phyloP scores from a whole-genome alignment of 2,329 filamentous ascomycete species.

The Setomelanomma holmii region DNA sequence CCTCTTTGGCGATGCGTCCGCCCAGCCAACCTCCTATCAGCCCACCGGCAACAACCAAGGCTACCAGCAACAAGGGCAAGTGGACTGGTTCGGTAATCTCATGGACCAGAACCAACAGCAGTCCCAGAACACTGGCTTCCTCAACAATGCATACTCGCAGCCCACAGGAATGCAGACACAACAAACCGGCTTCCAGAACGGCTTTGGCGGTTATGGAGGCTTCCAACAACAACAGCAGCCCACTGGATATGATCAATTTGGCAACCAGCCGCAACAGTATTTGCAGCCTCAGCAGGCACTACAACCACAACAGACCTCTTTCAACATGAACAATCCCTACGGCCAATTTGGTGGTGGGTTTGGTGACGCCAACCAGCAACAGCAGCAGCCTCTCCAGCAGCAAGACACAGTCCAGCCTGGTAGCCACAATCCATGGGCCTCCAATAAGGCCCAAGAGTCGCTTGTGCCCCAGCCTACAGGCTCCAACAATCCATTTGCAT shows the following conservation, averaged over 20 bases:
- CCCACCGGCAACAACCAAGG: constrained; percentile 93
- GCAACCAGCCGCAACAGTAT: constrained; percentile 38
- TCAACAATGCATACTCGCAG: constrained; percentile 75
- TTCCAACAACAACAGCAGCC: constrained; percentile 64
- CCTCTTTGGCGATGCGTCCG: constrained; percentile 82
- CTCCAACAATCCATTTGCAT: constrained; percentile 96
- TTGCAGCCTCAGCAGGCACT: constrained; percentile 51
- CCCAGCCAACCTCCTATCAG: constrained; percentile 72
- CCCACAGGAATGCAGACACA: constrained; percentile 74
- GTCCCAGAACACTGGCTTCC: constrained; percentile 71
- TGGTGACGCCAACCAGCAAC: constrained; percentile 43
- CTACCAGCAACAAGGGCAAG: constrained; percentile 94
- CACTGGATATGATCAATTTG: constrained; percentile 69
- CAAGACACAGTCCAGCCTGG: constrained; percentile 75
- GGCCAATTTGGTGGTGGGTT: constrained; percentile 45
- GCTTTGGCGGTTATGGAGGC: constrained; percentile 68
- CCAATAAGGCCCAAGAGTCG: constrained; percentile 64
- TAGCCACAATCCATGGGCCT: constrained; percentile 93
- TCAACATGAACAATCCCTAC: constrained; percentile 55
- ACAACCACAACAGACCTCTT: constrained; percentile 67
- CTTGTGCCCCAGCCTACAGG: constrained; percentile 87
- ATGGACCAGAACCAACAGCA: constrained; percentile 71
- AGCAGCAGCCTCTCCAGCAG: constrained; percentile 56
- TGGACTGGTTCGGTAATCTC: constrained; percentile 97
- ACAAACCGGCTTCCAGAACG: constrained; percentile 71